These are phyloP conservation scores for Pyrrhoderma noxium DNA, from an alignment of 1,284 basidiomycete genomes.

Conservation along the genomic window DNA sequence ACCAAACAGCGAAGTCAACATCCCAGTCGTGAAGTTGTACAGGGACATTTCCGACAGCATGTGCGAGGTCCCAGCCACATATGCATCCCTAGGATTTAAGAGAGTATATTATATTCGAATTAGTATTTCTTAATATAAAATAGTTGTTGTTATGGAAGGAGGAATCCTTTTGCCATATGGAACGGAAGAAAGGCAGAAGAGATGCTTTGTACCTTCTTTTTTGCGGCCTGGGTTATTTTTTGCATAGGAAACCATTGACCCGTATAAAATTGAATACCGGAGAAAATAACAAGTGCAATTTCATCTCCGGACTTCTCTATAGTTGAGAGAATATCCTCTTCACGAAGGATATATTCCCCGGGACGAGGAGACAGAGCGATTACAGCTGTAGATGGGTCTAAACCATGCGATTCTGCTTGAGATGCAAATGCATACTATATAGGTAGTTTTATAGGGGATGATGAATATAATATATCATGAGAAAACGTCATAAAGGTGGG, in stretches of 20 bases:
- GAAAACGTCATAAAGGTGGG: too few relatives aligned
- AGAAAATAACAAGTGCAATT: conserved; percentile 86
- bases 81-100: conserved; percentile 65
- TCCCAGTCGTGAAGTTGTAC: conserved; percentile 87
- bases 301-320: conserved; percentile 68
- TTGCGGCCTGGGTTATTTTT: conserved; percentile 76
- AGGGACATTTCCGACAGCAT: conserved; percentile 91
- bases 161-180: background rate
- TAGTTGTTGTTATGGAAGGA: too few relatives aligned
- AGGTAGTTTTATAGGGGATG: background rate
- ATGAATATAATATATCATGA: too few relatives aligned
- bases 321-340: conserved; percentile 79
- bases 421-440: conserved; percentile 92
- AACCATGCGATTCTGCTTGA: conserved; percentile 76
- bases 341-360: conserved; percentile 84
- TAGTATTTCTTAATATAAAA: background rate
- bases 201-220: conserved; percentile 52
- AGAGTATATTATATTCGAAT: too few relatives aligned
- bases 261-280: conserved; percentile 94
- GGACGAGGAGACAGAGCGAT: conserved; percentile 73
- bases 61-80: conserved; percentile 94
- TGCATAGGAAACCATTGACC: conserved; percentile 93
- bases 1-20: conserved; percentile 97
- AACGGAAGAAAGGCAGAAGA: background rate
- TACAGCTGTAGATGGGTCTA: conserved; percentile 68